A percentile compares a stretch with the other conserved stretches of the same genome.
These are phyloP conservation scores for Scedosporium apiospermum DNA, from an alignment of 2,329 filamentous ascomycete species.

Conservation along the genomic window DNA sequence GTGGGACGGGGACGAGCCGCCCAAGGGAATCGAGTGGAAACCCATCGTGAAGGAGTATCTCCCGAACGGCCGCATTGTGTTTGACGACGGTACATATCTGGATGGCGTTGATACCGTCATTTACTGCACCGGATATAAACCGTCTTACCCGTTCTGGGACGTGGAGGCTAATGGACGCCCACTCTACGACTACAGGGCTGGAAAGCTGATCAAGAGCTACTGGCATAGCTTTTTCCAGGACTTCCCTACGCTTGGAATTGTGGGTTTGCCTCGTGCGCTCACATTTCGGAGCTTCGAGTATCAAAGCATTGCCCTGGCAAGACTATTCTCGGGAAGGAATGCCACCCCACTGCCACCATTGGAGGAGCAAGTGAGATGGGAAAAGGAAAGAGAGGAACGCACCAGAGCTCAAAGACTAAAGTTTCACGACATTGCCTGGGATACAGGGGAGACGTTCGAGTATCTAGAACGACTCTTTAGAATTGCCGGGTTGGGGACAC, in stretches of 20 bases:
- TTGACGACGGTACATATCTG: constrained; percentile 25
- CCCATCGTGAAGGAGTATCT: constrained; percentile 36
- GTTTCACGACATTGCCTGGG: constrained; percentile 46
- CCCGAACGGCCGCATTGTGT: constrained; percentile 31
- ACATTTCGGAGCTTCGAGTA: constrained; percentile 48
- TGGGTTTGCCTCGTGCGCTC: constrained; percentile 40
- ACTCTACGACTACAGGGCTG: constrained; percentile 38
- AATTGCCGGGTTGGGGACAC: constrained; percentile 36
- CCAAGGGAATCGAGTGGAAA: constrained; percentile 41
- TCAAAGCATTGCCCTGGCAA: constrained; percentile 42
- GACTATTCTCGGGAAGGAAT: constrained; percentile 34
- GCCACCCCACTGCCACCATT: constrained; percentile 25
- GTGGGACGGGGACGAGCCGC: constrained; percentile 41
- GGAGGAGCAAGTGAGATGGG: constrained; percentile 35
- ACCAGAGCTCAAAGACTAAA: constrained; percentile 22
- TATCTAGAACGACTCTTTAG: constrained; percentile 37
- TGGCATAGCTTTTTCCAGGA: constrained; percentile 43
- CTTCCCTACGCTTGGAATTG: constrained; percentile 36
- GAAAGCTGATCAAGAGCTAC: constrained; percentile 35
- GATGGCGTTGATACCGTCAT: constrained; percentile 27
- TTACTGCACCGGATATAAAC: constrained; percentile 33
- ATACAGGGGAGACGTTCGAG: constrained; percentile 37
- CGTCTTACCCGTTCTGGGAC: constrained; percentile 42
- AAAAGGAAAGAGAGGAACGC: constrained; percentile 24
- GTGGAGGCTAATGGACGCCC: constrained; percentile 28